Base-by-base conservation (phyloP, 768 basidiomycete genomes). In the Termitomyces sp. region DNA sequence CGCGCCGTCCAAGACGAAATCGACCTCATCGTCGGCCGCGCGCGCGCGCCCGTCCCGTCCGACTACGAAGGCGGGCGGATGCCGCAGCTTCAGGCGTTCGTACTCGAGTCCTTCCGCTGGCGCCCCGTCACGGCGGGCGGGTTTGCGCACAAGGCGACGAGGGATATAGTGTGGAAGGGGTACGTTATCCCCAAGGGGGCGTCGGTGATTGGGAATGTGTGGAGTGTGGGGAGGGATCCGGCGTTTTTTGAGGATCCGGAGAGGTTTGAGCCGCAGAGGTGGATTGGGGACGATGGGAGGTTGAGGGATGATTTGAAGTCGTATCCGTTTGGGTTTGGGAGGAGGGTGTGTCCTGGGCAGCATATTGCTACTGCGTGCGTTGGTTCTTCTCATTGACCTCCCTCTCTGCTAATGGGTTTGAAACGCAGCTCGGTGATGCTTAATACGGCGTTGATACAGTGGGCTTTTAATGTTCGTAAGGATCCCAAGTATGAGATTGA, bases 331-430 rank as follows among this genome's bases (percentile, higher is more conserved):
- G 83, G 84, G 1, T 84, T 83, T 51, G 84, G 83, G 13, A 66
- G 81, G 18, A 81, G 85, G n/a, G 74, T 86, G 5, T 89, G 86
- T 56, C 85, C 85, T 0, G 86, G 86, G 0, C 79, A 81, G 60
- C 77, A 85, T 63, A 78, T 89, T 31, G 86, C 79, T 7, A 72
- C 70, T 53, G 65, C 67, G 76, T 72, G 35, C 5, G 47, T 49
- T 25, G 27, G 13, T 31, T 5, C 2, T 31, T 20, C 23, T 42
- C 23, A n/a, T n/a, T n/a, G n/a, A n/a, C n/a, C n/a, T n/a, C n/a
- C n/a, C n/a, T n/a, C n/a, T n/a, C n/a, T n/a, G n/a, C n/a, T n/a
- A n/a, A n/a, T n/a, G n/a, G n/a, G n/a, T n/a, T n/a, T n/a, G n/a
- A n/a, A 29, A 3, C 56, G n/a, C 51, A 78, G 84, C 5, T 88